A percentile compares a stretch with the other conserved stretches of the same genome.
Evolutionary conservation across 129 eudicot genomes (phyloP).

Genomic region (Flaveria linearis): DNA sequence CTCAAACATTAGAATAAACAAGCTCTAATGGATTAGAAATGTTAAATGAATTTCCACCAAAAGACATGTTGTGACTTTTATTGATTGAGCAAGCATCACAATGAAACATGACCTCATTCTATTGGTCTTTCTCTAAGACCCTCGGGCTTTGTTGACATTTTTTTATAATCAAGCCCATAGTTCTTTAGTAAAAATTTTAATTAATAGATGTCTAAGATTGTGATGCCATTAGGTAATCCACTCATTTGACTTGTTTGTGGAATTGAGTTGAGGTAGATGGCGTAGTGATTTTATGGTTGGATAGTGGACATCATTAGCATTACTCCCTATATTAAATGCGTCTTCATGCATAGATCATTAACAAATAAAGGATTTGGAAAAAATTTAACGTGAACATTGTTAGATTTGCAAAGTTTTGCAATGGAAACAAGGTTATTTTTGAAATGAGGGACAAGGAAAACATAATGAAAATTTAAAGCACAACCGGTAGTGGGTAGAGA

Average conservation of each 20-base stretch:
- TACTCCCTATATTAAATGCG: background rate
- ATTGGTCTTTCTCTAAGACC: no score
- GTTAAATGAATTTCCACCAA: no score
- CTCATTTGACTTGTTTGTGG: background rate
- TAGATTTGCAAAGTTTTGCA: background rate
- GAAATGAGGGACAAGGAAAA: constrained; percentile 2
- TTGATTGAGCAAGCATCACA: no score
- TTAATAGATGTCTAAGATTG: no score
- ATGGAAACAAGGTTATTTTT: background rate
- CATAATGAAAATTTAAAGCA: background rate
- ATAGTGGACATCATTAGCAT: constrained; percentile 1
- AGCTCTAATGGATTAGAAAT: no score
- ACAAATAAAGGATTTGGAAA: background rate
- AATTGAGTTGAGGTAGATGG: background rate
- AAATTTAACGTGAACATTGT: background rate
- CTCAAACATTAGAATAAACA: no score
- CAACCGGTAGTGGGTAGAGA: background rate
- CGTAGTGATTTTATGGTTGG: background rate
- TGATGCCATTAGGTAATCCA: background rate
- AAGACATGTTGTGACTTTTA: no score
- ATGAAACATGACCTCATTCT: no score
- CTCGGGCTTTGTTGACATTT: no score
- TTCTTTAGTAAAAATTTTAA: no score
- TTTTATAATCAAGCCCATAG: no score
- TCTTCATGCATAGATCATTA: constrained; percentile 1